Percentiles rank a stretch among this genome's conserved stretches.
Evolutionary conservation across 306 rosid species (phyloP).

Genomic region (Ziziphus jujuba): DNA sequence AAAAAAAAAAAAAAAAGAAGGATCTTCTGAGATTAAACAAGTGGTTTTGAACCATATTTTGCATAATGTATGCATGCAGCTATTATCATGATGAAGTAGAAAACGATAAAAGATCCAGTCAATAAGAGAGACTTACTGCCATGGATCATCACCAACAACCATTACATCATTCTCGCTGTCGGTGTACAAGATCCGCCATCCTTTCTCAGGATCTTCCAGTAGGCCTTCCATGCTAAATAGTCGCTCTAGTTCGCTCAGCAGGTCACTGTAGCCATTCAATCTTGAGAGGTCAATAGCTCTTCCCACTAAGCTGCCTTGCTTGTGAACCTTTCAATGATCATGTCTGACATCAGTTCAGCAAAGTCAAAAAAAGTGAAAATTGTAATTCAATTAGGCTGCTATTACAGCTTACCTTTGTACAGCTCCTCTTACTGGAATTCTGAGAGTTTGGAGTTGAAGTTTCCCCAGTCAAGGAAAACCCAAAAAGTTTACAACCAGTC

Average conservation of each 20-base stretch:
- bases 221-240: constrained; percentile 97
- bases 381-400: constrained; percentile 43
- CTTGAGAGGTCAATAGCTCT: constrained; percentile 94
- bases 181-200: constrained; percentile 87
- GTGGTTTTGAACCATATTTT: too few species aligned
- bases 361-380: constrained; percentile 43
- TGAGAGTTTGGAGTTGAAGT: constrained; percentile 38
- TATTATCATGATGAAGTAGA: not conserved
- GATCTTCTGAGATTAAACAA: too few species aligned
- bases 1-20: too few species aligned
- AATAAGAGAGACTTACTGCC: constrained; percentile 68
- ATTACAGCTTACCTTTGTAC: constrained; percentile 85
- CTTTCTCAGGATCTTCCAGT: constrained; percentile 69
- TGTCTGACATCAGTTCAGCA: constrained; percentile 51
- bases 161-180: constrained; percentile 95
- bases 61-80: not conserved
- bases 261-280: constrained; percentile 72
- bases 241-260: constrained; percentile 79
- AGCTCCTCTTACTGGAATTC: constrained; percentile 72
- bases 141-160: constrained; percentile 96
- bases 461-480: constrained; percentile 75
- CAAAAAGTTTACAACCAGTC: constrained; percentile 71
- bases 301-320: constrained; percentile 97
- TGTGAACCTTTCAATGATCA: constrained; percentile 89
- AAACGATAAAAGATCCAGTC: constrained; percentile 5